These are phyloP conservation scores for Proliferodiscus dingleyae DNA, from an alignment of 2,329 filamentous ascomycete species.

Conservation along the genomic window DNA sequence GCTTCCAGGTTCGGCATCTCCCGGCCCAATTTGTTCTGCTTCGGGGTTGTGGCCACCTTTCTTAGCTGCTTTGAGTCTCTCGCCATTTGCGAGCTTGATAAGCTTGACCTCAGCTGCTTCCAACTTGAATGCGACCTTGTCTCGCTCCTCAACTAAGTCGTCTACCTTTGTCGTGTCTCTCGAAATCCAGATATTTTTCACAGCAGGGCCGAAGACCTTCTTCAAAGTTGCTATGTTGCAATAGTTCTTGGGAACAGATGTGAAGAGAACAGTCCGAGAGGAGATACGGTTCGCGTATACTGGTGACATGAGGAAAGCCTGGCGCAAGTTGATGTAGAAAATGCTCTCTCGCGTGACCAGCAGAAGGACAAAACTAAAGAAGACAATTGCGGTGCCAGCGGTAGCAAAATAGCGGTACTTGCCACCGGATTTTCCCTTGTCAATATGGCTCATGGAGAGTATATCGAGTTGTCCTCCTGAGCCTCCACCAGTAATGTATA, in stretches of 20 bases:
- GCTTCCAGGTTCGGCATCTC: conserved; percentile 62
- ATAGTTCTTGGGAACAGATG: conserved; percentile 75
- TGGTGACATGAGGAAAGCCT: conserved; percentile 85
- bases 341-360: conserved; percentile 83
- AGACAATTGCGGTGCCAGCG: conserved; percentile 74
- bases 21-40: conserved; percentile 41
- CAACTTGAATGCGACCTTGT: conserved; percentile 73
- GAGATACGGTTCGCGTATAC: conserved; percentile 81
- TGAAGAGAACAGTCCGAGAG: conserved; percentile 84
- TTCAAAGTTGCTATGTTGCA: conserved; percentile 72
- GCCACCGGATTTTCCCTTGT: conserved; percentile 44
- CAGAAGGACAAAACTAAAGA: conserved; percentile 83
- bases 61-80: conserved; percentile 63
- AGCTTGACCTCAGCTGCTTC: conserved; percentile 85
- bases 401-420: conserved; percentile 73
- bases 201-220: conserved; percentile 74
- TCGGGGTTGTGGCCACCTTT: conserved; percentile 46
- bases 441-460: conserved; percentile 73
- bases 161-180: conserved; percentile 73
- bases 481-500: conserved; percentile 79
- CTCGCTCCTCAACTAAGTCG: conserved; percentile 74
- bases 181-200: conserved; percentile 80
- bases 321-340: conserved; percentile 87
- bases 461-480: conserved; percentile 64
- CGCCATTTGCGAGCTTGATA: conserved; percentile 71